Conservation (phyloP, 2,329 filamentous ascomycete genomes). For the Cytospora mali region DNA sequence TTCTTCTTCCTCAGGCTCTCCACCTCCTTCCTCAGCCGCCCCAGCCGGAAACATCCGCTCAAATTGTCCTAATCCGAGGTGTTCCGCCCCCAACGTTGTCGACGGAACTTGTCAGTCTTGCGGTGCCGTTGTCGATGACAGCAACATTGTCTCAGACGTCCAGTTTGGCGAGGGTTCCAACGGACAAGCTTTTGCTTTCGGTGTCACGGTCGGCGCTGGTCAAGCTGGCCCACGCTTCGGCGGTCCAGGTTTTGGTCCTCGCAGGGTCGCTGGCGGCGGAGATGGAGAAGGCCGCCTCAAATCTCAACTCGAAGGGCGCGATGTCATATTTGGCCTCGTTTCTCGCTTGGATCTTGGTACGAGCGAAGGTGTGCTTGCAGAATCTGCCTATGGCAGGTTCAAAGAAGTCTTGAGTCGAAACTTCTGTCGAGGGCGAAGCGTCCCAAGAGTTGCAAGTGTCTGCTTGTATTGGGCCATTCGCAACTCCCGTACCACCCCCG, state of each 20-base stretch:
- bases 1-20: constrained; percentile 33
- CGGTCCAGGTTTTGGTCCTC: constrained; percentile 53
- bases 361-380: constrained; percentile 72
- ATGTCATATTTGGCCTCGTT: constrained; percentile 50
- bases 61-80: constrained; percentile 61
- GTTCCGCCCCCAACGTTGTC: constrained; percentile 62
- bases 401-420: constrained; percentile 44
- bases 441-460: constrained; percentile 84
- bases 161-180: constrained; percentile 85
- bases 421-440: constrained; percentile 83
- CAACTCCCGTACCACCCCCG: constrained; percentile 73
- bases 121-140: constrained; percentile 80
- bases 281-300: constrained; percentile 53
- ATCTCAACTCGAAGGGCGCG: constrained; percentile 11
- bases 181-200: constrained; percentile 88
- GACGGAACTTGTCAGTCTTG: constrained; percentile 75
- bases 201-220: constrained; percentile 82
- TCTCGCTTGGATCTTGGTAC: constrained; percentile 66
- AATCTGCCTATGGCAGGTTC: constrained; percentile 66
- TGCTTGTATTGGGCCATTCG: constrained; percentile 89
- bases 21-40: constrained; percentile 35
- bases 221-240: constrained; percentile 77
- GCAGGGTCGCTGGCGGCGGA: constrained; percentile 56
- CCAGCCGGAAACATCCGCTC: constrained; percentile 32
- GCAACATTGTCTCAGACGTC: constrained; percentile 89